Base-by-base conservation (phyloP, 176 grass and related monocot species). In the barley (Hordeum vulgare) region DNA sequence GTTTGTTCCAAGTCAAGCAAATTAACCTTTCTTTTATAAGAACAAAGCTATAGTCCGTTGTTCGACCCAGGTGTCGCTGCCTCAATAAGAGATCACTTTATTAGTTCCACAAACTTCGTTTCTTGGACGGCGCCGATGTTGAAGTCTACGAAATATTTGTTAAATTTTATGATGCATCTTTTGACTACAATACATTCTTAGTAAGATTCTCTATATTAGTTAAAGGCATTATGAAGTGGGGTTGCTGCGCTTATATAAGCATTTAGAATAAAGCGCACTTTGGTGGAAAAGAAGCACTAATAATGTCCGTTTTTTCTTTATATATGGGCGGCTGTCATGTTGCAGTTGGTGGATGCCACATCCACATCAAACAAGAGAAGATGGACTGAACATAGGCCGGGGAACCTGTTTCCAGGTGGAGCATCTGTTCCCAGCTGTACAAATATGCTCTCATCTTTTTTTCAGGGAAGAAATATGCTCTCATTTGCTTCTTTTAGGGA, bases 1-100 rank as follows among this genome's bases (percentile, higher is more conserved):
- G 44, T 49, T 65, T 31, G 33, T 74, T 54, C 39, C 31, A 42
- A 86, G 85, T 81, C 70, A 81, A 84, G 28, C 14, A 15, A 56
- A 49, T 15, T 28, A 63, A 2, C 12, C 7, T 37, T 71, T 24
- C 21, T 49, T 20, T 49, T 54, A 35, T 1, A 80, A 74, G 68
- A 81, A 41, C 15, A 21, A 17, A 34, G 20, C 31, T 37, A 49
- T 15, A 66, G 15, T 44, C 47, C 59, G 65, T 11, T 44, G 27
- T 76, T 14, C 4, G 27, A 31, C 35, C 29, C 49, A 53, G 23
- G 29, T 67, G 7, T 45, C 21, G 21, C 20, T 58, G 64, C 18
- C 35, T 23, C 78, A 17, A 76, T 37, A 29, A 61, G 61, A 45
- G 49, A 49, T 4, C 33, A 76, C 1, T 76, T 68, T 47, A 15